Conservation (phyloP, 139 green algal genomes). For the Monoraphidium neglectum region DNA sequence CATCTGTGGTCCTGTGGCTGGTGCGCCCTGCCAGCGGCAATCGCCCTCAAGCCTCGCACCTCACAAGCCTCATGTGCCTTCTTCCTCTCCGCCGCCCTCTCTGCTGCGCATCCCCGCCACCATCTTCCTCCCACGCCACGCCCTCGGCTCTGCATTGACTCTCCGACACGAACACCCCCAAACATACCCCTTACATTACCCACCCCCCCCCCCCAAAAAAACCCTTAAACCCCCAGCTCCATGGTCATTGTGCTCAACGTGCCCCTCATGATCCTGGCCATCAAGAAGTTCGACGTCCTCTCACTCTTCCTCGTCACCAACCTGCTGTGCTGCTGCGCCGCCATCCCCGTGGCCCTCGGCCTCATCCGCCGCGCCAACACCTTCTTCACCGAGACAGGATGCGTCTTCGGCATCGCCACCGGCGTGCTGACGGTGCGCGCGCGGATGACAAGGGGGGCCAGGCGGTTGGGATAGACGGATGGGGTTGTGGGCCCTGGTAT, state of each 20-base stretch:
- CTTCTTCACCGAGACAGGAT: slow-evolving; percentile 32
- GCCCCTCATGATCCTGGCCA: slow-evolving; percentile 64
- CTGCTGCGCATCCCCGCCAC: no score
- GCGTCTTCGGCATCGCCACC: slow-evolving; percentile 9
- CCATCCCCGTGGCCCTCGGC: slow-evolving; percentile 57
- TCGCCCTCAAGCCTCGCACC: no score
- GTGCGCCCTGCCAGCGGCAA: no score
- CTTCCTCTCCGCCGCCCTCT: no score
- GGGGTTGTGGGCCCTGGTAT: no score
- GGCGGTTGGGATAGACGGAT: background rate
- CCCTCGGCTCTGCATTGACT: no score
- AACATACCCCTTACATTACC: slow-evolving; percentile 53
- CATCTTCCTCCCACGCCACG: no score
- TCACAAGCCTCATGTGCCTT: no score
- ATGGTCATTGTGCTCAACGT: slow-evolving; percentile 76
- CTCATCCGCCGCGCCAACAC: slow-evolving; percentile 13
- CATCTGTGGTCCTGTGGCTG: no score
- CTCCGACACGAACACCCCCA: background rate
- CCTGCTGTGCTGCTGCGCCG: slow-evolving; percentile 69
- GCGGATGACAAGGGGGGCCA: no score
- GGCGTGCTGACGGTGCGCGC: background rate
- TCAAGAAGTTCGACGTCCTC: slow-evolving; percentile 58
- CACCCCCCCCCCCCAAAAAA: slow-evolving; percentile 38
- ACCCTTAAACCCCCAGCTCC: slow-evolving; percentile 40
- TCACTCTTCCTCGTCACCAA: slow-evolving; percentile 84